Evolutionary conservation across 495 filamentous ascomycete species (phyloP).

Genomic region (Lophiostoma macrostomum): DNA sequence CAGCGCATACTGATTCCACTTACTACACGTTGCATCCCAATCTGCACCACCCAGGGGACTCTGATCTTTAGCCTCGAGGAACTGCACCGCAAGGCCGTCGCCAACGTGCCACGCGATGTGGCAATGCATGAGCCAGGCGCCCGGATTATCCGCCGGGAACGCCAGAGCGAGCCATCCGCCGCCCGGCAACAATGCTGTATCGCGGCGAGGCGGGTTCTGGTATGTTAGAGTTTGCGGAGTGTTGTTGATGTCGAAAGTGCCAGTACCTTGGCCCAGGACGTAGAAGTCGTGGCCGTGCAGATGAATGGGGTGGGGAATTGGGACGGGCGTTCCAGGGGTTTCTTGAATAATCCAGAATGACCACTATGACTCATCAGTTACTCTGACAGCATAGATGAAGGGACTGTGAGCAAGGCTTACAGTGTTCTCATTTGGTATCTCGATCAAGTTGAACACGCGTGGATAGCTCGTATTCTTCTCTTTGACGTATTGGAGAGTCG

Average conservation of each 20-base stretch:
- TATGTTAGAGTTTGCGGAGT: constrained; percentile 23
- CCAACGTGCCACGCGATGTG: constrained; percentile 40
- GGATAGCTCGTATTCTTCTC: constrained; percentile 38
- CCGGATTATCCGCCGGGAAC: constrained; percentile 38
- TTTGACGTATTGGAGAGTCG: constrained; percentile 41
- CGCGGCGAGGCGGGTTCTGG: constrained; percentile 37
- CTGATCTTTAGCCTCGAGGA: constrained; percentile 35
- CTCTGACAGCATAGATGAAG: neutral
- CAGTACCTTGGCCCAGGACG: constrained; percentile 35
- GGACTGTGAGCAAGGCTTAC: constrained; percentile 22
- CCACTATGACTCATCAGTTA: constrained; percentile 30
- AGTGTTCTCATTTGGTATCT: constrained; percentile 35
- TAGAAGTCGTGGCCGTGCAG: constrained; percentile 43
- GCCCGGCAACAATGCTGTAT: constrained; percentile 37
- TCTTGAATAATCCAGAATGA: constrained; percentile 45
- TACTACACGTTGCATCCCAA: constrained; percentile 23
- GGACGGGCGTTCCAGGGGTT: constrained; percentile 25
- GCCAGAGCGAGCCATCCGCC: constrained; percentile 39
- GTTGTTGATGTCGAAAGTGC: constrained; percentile 30
- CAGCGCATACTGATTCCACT: constrained; percentile 20
- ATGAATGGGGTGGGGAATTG: constrained; percentile 41
- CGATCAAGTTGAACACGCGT: constrained; percentile 35
- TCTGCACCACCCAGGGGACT: neutral
- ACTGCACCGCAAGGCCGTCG: constrained; percentile 39
- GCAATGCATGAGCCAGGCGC: constrained; percentile 36